A percentile compares a stretch with the other conserved stretches of the same genome.
These are phyloP conservation scores for Cryphonectria naterciae DNA, from an alignment of 2,329 filamentous ascomycete species.

Conservation along the genomic window DNA sequence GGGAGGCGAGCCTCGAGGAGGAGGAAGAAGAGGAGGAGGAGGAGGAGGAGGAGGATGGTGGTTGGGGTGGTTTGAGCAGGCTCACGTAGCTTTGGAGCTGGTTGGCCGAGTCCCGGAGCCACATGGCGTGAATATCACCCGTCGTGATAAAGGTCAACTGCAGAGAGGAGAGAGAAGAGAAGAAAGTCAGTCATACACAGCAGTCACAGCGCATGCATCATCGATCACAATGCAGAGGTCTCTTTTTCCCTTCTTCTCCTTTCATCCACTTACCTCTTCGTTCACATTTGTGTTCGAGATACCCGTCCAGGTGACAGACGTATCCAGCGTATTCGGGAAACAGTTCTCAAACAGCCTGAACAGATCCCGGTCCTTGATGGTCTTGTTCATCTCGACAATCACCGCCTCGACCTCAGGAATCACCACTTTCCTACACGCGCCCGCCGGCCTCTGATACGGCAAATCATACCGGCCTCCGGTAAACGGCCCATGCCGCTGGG, in stretches of 20 bases:
- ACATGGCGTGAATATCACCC: constrained; percentile 79
- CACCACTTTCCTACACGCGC: constrained; percentile 73
- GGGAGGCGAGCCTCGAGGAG: constrained; percentile 56
- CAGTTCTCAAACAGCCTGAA: constrained; percentile 78
- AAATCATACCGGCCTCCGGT: constrained; percentile 39
- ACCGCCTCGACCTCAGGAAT: constrained; percentile 72
- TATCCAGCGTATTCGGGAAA: constrained; percentile 75
- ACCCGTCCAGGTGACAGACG: constrained; percentile 70
- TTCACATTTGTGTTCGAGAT: constrained; percentile 51
- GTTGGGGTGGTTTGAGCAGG: constrained; percentile 49
- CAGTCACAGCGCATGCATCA: too few relatives aligned
- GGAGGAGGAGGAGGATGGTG: neutral
- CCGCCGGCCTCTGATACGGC: constrained; percentile 57
- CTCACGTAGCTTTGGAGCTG: constrained; percentile 67
- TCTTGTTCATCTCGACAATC: constrained; percentile 49
- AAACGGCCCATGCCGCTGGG: constrained; percentile 37
- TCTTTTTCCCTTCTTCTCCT: too few relatives aligned
- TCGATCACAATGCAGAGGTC: too few relatives aligned
- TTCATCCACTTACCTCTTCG: constrained; percentile 38
- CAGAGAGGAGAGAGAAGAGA: too few relatives aligned
- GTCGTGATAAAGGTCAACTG: constrained; percentile 73
- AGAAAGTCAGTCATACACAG: neutral
- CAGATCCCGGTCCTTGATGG: constrained; percentile 56
- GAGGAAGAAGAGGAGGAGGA: neutral
- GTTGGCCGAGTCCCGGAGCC: constrained; percentile 76